Base-by-base conservation (phyloP, 306 rosid species). In the Cercis canadensis region DNA sequence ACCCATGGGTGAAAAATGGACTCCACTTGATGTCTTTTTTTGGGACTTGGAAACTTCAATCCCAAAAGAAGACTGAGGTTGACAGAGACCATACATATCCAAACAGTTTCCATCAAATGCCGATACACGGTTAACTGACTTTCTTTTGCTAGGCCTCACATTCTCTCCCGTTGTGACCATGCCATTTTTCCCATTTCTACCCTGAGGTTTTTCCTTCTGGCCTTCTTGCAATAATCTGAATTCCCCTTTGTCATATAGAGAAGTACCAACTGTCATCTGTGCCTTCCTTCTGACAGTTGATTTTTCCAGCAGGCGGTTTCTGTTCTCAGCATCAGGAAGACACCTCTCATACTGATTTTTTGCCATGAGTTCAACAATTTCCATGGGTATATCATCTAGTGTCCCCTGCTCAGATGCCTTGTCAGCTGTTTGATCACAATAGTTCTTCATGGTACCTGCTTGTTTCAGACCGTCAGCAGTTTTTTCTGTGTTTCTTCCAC, bases 311-410 rank as follows among this genome's bases (percentile, higher is more conserved):
- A 51, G 19, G 40, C 72, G 59, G 54, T 70, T 73, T 50, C 63
- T 83, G 59, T 78, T 72, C 71, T 84, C 89, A 60, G 72, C 78
- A 70, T 85, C 90, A 24, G 81, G 87, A 71, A 82, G 94, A 74
- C 82, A 70, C 76, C 97, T 89, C 84, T 91, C 97, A 17, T 87
- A 89, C 80, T 92, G 96, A 85, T 84, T 78, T 84, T 72, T 88
- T 0, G 97, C 97, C 96, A 95, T 76, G 64, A 91, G 89, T 80
- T 95, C 99, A 32, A 91, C 96, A 60, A 95, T 89, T 77, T 94
- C 99, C 97, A 87, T 91, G 21, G 96, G 97, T 55, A 91, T 88
- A 73, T 86, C 99, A 80, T 95, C 97, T 13, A 46, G 69, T 66
- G 85, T 64, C 61, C 89, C 96, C 18, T 75, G 75, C 65, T 91